These are phyloP conservation scores for Macrolepiota dolichaula DNA, from an alignment of 768 basidiomycete genomes.

Conservation along the genomic window DNA sequence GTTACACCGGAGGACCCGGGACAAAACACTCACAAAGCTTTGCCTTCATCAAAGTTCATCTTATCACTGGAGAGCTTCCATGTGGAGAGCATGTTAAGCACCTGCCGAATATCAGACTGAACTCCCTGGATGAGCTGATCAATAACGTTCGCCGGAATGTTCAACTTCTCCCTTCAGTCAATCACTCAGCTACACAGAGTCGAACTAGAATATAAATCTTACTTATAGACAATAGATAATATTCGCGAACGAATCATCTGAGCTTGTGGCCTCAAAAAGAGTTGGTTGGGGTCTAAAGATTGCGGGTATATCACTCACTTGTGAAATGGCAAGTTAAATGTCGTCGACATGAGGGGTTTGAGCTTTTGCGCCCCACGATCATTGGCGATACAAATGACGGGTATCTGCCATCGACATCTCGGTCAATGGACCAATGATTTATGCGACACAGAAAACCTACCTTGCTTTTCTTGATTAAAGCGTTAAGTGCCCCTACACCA, in stretches of 20 bases:
- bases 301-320: constrained; percentile 44
- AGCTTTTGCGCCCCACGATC: constrained; percentile 86
- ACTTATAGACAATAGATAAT: constrained; percentile 88
- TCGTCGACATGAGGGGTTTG: constrained; percentile 74
- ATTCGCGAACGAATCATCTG: constrained; percentile 79
- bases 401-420: constrained; percentile 52
- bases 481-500: constrained; percentile 90
- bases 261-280: constrained; percentile 63
- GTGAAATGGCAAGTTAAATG: constrained; percentile 73
- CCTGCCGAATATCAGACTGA: constrained; percentile 95
- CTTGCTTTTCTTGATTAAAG: constrained; percentile 90
- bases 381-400: constrained; percentile 97
- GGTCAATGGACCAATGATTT: background rate
- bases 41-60: constrained; percentile 92
- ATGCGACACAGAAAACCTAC: constrained; percentile 30
- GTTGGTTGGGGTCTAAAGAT: constrained; percentile 6
- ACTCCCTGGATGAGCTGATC: constrained; percentile 88
- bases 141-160: constrained; percentile 85
- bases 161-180: constrained; percentile 78
- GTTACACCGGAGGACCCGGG: background rate
- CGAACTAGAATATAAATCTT: constrained; percentile 18
- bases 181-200: background rate
- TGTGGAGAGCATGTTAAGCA: constrained; percentile 96
- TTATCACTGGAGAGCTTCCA: constrained; percentile 82
- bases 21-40: constrained; percentile 65